These are phyloP conservation scores for Lactarius pseudohatsudake DNA, from an alignment of 768 basidiomycete species.

Conservation along the genomic window DNA sequence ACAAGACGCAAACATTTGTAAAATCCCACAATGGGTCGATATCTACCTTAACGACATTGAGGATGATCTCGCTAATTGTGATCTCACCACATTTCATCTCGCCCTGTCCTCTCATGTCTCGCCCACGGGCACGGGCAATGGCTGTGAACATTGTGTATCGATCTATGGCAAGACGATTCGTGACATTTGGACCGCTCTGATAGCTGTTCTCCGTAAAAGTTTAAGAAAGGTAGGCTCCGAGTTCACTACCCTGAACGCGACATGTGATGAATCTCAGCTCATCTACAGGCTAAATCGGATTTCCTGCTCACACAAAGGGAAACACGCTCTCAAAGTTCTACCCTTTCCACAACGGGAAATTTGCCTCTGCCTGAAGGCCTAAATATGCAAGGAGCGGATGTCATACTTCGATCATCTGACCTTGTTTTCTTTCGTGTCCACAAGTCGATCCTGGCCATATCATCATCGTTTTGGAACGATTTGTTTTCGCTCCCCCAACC, in stretches of 20 bases:
- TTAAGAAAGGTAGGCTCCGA: not conserved
- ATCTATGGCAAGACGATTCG: not conserved
- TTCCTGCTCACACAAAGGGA: not conserved
- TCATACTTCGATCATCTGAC: not conserved
- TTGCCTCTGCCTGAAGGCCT: not conserved
- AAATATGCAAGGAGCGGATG: no score
- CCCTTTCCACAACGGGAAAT: no score
- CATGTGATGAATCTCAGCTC: not conserved
- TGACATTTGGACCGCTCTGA: not conserved
- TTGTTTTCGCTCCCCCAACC: constrained; percentile 3
- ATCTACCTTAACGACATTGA: not conserved
- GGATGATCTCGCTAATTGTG: not conserved
- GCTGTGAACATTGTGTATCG: not conserved
- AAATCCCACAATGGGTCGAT: not conserved
- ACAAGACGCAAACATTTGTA: no score
- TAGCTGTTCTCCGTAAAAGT: not conserved
- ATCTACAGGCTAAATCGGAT: not conserved
- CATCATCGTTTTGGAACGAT: constrained; percentile 6
- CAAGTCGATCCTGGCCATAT: constrained; percentile 4
- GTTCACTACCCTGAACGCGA: not conserved
- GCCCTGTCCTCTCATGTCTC: not conserved
- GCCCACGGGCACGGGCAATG: not conserved
- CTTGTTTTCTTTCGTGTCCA: not conserved
- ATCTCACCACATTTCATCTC: not conserved
- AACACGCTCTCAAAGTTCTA: not conserved